Evolutionary conservation across 225 moss, liverwort and hornwort genomes (phyloP), one percentile per base, ranked within the genome.

Genomic region (Pseudoscleropodium purum): DNA sequence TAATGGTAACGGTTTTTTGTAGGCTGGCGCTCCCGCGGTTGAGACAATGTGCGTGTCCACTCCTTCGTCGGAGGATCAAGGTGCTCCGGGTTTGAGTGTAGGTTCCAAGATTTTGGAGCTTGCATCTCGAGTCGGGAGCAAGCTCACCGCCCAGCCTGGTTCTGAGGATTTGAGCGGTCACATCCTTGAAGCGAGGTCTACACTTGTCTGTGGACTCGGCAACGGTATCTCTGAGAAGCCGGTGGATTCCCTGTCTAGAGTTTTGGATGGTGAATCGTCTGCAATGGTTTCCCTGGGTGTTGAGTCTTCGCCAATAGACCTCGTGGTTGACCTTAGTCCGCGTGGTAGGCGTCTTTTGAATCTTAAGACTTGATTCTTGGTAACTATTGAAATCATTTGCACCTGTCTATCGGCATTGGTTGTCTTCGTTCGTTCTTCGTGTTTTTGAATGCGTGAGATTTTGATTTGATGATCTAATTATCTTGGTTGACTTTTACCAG

Each of bases 211-310:
- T 75, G 85, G 57, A 17, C n/a, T 64, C 20, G 85, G 41, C 67
- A 59, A 70, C 19, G 70, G 14, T 27, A 45, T 75, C 77, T 70
- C 77, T 52, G 90, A 83, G 88, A 88, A 90, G 77, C 88, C 85
- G 41, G 56, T 82, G 74, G 86, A 88, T 68, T 88, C 86, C n/a
- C 43, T 85, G 68, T 88, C 54, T 11, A 54, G 78, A 77, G 88
- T 76, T 82, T 82, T 92, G 82, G 63, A 82, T 82, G 90, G 77
- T 57, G 82, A 82, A 65, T 57, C 82, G n/a, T 87, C 87, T 62
- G 81, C 75, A 27, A 34, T 57, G 49, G 75, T 10, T 77, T 63
- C 88, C 61, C 64, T 81, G 10, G 86, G 70, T 52, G 31, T 79
- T 64, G 81, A 85, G 45, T 77, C 64, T 56, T 56, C 82, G 56